Percentiles rank a stretch among this genome's conserved stretches.
Evolutionary conservation across 257 asterid species (phyloP).

Genomic region (Catharanthus roseus): DNA sequence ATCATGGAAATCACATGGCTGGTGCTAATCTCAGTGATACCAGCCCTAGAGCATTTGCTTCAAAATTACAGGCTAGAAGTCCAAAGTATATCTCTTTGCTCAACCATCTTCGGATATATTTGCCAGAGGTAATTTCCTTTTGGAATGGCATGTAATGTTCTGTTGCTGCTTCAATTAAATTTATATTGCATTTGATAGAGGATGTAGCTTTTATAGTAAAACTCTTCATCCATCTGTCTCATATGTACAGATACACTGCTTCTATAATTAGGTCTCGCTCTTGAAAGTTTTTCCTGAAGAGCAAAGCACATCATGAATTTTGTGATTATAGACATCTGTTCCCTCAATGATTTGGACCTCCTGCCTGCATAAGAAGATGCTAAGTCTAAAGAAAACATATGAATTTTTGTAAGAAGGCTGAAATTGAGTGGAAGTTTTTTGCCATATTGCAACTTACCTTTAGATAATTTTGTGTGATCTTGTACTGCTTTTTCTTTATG

Average conservation of each 20-base stretch:
- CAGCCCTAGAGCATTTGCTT: slow-evolving; percentile 75
- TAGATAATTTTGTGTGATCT: not conserved
- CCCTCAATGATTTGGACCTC: not conserved
- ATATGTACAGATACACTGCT: not conserved
- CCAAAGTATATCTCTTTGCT: slow-evolving; percentile 90
- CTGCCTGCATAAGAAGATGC: not conserved
- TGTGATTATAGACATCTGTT: not conserved
- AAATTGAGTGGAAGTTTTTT: not conserved
- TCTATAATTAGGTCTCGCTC: not conserved
- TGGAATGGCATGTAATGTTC: not conserved
- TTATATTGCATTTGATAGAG: not conserved
- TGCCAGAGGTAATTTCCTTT: slow-evolving; percentile 79
- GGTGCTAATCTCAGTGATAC: slow-evolving; percentile 80
- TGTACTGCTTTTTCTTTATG: not conserved
- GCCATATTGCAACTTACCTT: not conserved
- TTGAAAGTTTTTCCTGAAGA: not conserved
- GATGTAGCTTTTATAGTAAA: not conserved
- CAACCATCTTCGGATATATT: slow-evolving; percentile 92
- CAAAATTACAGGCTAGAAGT: slow-evolving; percentile 89
- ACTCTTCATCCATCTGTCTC: not conserved
- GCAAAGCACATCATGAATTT: not conserved
- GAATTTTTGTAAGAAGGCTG: not conserved
- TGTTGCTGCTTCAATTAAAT: not conserved
- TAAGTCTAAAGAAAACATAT: not conserved
- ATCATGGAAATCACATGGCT: slow-evolving; percentile 86